Evolutionary conservation across 257 asterid species (phyloP).

Genomic region (Verbascum thapsus): DNA sequence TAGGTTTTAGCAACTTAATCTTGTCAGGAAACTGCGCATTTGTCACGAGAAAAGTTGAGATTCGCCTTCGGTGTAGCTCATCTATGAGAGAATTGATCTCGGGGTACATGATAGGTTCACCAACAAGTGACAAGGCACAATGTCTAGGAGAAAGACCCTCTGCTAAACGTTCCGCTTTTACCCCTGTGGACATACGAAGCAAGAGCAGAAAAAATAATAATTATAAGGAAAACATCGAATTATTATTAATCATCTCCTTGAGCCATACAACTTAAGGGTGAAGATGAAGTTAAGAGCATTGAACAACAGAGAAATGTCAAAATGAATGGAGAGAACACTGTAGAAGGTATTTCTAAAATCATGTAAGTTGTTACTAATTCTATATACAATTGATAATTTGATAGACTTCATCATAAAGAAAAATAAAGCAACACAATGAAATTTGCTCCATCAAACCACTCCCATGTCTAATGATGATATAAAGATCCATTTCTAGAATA

Average conservation of each 20-base stretch:
- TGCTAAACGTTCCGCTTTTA: conserved; percentile 72
- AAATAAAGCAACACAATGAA: background rate
- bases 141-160: conserved; percentile 98
- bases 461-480: background rate
- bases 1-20: conserved; percentile 66
- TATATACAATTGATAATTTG: no score
- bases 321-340: conserved; percentile 3
- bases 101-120: conserved; percentile 99
- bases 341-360: background rate
- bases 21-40: conserved; percentile 97
- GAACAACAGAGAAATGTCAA: background rate
- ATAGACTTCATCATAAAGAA: background rate
- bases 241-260: background rate
- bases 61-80: conserved; percentile 82
- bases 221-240: conserved; percentile 11
- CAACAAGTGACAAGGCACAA: conserved; percentile 97
- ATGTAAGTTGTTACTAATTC: conserved; percentile 5
- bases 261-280: conserved; percentile 6
- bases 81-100: conserved; percentile 87
- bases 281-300: background rate
- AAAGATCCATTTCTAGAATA: background rate
- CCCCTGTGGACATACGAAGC: conserved; percentile 59
- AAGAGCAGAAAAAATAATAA: background rate
- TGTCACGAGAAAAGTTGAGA: conserved; percentile 95
- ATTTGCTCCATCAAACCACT: conserved; percentile 18